phyloP scores from a whole-genome alignment of 2,329 filamentous ascomycete species.

The Cyphellophora europaea region DNA sequence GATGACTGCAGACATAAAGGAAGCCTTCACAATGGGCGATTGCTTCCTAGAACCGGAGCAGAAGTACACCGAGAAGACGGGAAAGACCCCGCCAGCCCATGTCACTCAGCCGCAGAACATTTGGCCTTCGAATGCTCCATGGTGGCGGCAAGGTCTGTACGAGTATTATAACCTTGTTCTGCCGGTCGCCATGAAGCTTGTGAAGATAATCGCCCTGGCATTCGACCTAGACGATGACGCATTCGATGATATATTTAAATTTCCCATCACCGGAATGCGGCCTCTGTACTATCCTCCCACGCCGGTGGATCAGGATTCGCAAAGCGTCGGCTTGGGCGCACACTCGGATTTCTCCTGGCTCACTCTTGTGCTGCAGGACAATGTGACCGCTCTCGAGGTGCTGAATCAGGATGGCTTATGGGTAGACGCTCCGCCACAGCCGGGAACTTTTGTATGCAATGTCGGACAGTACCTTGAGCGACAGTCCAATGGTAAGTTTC shows the following conservation, averaged over 20 bases:
- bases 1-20: constrained; percentile 16
- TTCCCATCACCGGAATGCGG: constrained; percentile 34
- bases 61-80: constrained; percentile 21
- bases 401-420: constrained; percentile 32
- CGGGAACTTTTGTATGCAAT: constrained; percentile 35
- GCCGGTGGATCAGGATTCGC: constrained; percentile 17
- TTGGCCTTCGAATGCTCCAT: constrained; percentile 12
- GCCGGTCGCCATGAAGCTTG: constrained; percentile 24
- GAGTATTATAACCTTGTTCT: constrained; percentile 24
- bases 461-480: constrained; percentile 35
- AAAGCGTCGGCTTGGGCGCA: constrained; percentile 28
- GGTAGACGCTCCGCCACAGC: constrained; percentile 32
- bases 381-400: constrained; percentile 38
- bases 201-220: constrained; percentile 28
- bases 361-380: constrained; percentile 37
- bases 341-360: constrained; percentile 37
- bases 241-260: constrained; percentile 28
- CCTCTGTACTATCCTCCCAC: constrained; percentile 31
- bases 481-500: constrained; percentile 32
- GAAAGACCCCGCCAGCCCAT: constrained; percentile 18
- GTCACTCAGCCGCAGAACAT: constrained; percentile 23
- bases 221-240: constrained; percentile 29
- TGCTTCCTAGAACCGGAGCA: constrained; percentile 29
- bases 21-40: constrained; percentile 30
- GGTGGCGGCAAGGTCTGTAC: constrained; percentile 26